These are phyloP conservation scores for Rhizopogon vinicolor DNA, from an alignment of 768 basidiomycete genomes.

Conservation along the genomic window DNA sequence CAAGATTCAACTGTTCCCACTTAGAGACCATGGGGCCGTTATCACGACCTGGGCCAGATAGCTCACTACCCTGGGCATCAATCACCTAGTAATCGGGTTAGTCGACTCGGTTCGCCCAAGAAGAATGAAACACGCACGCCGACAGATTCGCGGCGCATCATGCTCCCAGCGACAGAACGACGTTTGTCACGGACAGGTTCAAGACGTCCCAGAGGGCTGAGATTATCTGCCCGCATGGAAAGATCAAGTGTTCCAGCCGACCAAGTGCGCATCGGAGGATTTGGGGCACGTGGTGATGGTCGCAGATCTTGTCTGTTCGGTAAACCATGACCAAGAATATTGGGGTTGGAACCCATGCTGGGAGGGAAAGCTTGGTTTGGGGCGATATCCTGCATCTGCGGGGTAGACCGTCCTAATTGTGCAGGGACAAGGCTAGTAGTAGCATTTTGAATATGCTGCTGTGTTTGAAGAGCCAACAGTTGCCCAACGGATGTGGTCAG, in stretches of 20 bases:
- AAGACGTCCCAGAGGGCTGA: slow-evolving; percentile 31
- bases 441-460: slow-evolving; percentile 53
- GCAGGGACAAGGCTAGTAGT: slow-evolving; percentile 27
- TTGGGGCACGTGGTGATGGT: slow-evolving; percentile 54
- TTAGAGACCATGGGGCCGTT: slow-evolving; percentile 82
- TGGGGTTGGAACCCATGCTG: slow-evolving; percentile 30
- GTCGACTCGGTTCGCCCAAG: slow-evolving; percentile 10
- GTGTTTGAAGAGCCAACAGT: slow-evolving; percentile 75
- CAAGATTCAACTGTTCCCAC: slow-evolving; percentile 90
- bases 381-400: slow-evolving; percentile 41
- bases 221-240: slow-evolving; percentile 50
- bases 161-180: slow-evolving; percentile 58
- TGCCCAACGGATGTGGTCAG: slow-evolving; percentile 84
- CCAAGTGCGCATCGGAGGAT: slow-evolving; percentile 78
- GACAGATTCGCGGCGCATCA: slow-evolving; percentile 71
- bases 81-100: slow-evolving; percentile 36
- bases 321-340: slow-evolving; percentile 53
- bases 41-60: slow-evolving; percentile 58
- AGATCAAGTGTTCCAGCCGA: slow-evolving; percentile 78
- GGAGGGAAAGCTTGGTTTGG: slow-evolving; percentile 35
- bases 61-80: slow-evolving; percentile 53
- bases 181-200: slow-evolving; percentile 60
- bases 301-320: slow-evolving; percentile 65
- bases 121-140: slow-evolving; percentile 45
- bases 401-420: slow-evolving; percentile 26